Conservation (phyloP, 495 filamentous ascomycete species). For the Clohesyomyces aquaticus region DNA sequence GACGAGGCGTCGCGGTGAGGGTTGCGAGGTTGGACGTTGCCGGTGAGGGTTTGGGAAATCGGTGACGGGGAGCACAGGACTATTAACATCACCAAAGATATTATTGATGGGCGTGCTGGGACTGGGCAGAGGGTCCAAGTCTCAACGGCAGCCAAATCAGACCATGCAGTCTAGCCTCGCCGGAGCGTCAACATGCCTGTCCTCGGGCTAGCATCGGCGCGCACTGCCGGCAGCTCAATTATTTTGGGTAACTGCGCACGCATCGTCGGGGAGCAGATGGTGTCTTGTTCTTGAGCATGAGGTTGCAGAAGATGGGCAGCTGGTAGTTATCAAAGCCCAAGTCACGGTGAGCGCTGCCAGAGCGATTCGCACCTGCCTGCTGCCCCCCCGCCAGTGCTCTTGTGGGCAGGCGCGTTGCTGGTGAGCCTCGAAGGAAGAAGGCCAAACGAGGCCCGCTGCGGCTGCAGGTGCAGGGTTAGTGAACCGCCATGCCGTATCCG, state of each 20-base stretch:
- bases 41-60: conserved; percentile 14
- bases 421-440: background rate
- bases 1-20: background rate
- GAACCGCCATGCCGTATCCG: background rate
- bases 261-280: background rate
- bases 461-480: conserved; percentile 9
- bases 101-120: conserved; percentile 2
- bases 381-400: background rate
- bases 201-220: conserved; percentile 32
- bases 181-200: conserved; percentile 18
- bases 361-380: background rate
- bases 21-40: background rate
- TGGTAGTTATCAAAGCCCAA: too few relatives aligned
- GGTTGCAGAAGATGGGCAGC: too few relatives aligned
- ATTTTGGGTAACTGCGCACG: conserved; percentile 25
- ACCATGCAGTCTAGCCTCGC: conserved; percentile 14
- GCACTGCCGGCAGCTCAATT: conserved; percentile 24
- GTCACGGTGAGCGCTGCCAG: background rate
- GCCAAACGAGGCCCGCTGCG: background rate
- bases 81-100: conserved; percentile 21
- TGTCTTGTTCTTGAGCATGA: background rate
- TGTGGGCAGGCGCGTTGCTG: background rate
- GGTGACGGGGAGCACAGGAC: conserved; percentile 19
- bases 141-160: conserved; percentile 5
- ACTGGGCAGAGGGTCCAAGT: background rate